Base-by-base conservation (phyloP, 495 filamentous ascomycete species). In the Penicillium steckii region DNA sequence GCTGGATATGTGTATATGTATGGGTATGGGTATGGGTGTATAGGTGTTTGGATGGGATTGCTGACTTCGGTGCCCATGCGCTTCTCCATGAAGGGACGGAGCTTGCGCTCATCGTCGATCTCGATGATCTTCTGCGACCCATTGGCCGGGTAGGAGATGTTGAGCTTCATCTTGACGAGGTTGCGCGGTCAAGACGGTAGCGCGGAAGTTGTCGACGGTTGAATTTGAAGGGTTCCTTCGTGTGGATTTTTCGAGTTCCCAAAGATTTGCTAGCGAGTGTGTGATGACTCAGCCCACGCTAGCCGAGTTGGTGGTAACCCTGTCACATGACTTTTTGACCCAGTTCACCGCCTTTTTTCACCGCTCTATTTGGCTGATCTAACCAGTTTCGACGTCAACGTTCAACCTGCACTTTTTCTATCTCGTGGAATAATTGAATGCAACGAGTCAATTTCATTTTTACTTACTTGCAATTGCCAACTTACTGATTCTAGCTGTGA, bases 61-160 rank as follows among this genome's bases (percentile, higher is more conserved):
- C 73, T 74, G 67, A 98, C 91, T 85, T 98, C 94, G 72, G 86
- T 84, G 74, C 94, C 94, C 94, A 97, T 97, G 82, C 93, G 87
- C 76, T 86, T 86, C 70, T 90, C 87, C 85, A 89, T 87, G 82
- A 90, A 90, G 71, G 86, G 78, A 70, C 87, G 87, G 62, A 89
- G 83, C 71, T 85, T 88, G 80, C 93, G 91, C 76, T 98, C 94
- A 87, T 98, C 94, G 71, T 97, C 94, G 64, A 98, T 79, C 69
- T 98, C 94, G 79, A 98, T 86, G 62, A 98, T 85, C 81, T 98
- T 98, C 77, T 98, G 94, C 64, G 90, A 90, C 85, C 94, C 94
- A 80, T 97, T 97, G 81, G 91, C 88, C 67, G 95, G 94, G 83
- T 89, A 91, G 76, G 89, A 95, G 79, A 96, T 92, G 85, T 96